Evolutionary conservation across 495 filamentous ascomycete species (phyloP), one percentile per base, ranked within the genome.

Genomic region (Aspergillus diversus): DNA sequence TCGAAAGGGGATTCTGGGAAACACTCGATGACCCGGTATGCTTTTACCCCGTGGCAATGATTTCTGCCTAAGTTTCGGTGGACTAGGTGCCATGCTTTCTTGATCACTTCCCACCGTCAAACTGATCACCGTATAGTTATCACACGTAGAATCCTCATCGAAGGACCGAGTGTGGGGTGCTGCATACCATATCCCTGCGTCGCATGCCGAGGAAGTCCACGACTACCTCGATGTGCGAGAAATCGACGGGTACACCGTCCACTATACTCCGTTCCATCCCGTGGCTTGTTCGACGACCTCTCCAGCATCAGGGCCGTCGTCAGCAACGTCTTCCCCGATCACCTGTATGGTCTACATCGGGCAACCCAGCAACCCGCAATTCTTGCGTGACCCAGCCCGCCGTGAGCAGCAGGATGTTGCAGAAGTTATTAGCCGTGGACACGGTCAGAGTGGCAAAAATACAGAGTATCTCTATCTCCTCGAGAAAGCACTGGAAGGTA

Each of bases 191-290:
- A 97, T 99, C 67, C 78, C 86, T 7, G 69, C 87, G 9, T 77
- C 81, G 1, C 84, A 89, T 61, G 91, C 95, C 15, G 82, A 85
- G 61, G 90, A 93, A 77, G 96, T 97, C 4, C 88, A 90, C 61
- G 83, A 90, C 57, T 93, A 97, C 74, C 92, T 99, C 39, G 93
- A 98, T 71, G 93, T 97, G 60, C 89, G 96, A 13, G 96, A 99
- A 77, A 97, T 97, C 67, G 95, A 98, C 73, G 96, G 96, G 7
- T 98, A 98, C 72, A 90, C 85, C 35, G 92, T 95, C 64, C 92
- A 96, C 71, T 91, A 91, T 74, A 93, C 91, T 21, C 86, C 88
- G 1, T 97, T 97, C 74, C 80, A 91, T 70, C 84, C 90, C 9
- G 52, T 68, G 31, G 11, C 56, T 15, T 43, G 43, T 7, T 48